Evolutionary conservation across 2,329 filamentous ascomycete genomes (phyloP).

Genomic region (Colletotrichum spinosum): DNA sequence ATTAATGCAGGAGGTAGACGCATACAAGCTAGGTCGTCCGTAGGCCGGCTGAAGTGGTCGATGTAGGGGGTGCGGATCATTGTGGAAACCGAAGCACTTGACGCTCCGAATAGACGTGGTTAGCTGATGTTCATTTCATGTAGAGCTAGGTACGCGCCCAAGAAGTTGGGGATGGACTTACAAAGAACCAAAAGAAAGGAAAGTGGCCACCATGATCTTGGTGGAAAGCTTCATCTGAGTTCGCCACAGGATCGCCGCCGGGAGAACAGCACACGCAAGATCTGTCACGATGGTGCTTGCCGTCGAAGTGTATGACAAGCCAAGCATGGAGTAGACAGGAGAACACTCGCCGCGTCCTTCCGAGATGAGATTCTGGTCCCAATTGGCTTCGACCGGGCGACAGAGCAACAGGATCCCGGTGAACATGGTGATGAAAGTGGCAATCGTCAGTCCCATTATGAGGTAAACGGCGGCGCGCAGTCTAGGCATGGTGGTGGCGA

Average conservation of each 20-base stretch:
- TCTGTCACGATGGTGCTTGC: conserved; percentile 48
- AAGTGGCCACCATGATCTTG: conserved; percentile 37
- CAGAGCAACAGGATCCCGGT: conserved; percentile 42
- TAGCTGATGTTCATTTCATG: too few species aligned
- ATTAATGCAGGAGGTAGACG: background rate
- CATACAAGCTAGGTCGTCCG: conserved; percentile 37
- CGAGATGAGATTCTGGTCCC: conserved; percentile 44
- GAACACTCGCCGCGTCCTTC: conserved; percentile 40
- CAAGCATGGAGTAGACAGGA: conserved; percentile 39
- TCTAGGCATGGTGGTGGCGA: conserved; percentile 39
- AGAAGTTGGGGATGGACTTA: conserved; percentile 31
- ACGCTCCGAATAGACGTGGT: too few species aligned
- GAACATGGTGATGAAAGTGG: conserved; percentile 45
- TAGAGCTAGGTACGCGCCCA: background rate
- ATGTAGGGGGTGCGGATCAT: conserved; percentile 41
- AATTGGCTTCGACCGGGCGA: conserved; percentile 40
- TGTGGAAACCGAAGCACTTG: conserved; percentile 40
- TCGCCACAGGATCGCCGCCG: conserved; percentile 46
- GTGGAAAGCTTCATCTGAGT: conserved; percentile 45
- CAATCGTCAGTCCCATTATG: conserved; percentile 38
- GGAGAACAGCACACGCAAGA: conserved; percentile 45
- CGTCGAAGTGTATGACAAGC: conserved; percentile 44
- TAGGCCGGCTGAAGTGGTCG: conserved; percentile 37
- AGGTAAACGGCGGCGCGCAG: conserved; percentile 40
- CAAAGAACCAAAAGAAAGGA: conserved; percentile 40